Conservation (phyloP, 1,284 basidiomycete genomes). For the Heterobasidion occidentale region DNA sequence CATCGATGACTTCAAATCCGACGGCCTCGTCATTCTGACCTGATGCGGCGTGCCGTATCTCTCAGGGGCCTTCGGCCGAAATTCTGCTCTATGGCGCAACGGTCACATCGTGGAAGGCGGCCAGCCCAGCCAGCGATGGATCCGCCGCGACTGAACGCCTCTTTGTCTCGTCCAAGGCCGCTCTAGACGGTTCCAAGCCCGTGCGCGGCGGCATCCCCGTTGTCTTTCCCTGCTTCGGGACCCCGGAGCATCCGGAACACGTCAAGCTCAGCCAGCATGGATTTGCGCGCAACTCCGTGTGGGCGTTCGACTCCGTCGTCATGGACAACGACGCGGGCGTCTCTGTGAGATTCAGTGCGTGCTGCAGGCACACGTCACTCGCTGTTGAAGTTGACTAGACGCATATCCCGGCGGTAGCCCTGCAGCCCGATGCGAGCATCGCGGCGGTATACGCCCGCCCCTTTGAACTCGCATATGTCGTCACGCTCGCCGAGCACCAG, state of each 20-base stretch:
- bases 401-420: constrained; percentile 30
- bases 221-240: constrained; percentile 82
- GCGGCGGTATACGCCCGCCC: constrained; percentile 46
- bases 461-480: constrained; percentile 70
- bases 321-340: constrained; percentile 68
- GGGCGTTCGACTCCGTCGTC: constrained; percentile 60
- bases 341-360: constrained; percentile 66
- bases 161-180: constrained; percentile 72
- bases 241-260: constrained; percentile 69
- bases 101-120: constrained; percentile 69
- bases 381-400: background rate
- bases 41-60: background rate
- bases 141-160: constrained; percentile 48
- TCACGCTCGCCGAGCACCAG: constrained; percentile 70
- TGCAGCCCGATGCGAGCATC: constrained; percentile 56
- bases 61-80: constrained; percentile 63
- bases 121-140: constrained; percentile 25
- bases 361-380: background rate
- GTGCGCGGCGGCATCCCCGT: constrained; percentile 82
- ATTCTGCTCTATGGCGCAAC: constrained; percentile 79
- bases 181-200: constrained; percentile 65
- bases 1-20: background rate
- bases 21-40: background rate
- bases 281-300: constrained; percentile 69
- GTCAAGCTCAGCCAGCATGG: constrained; percentile 74